These are phyloP conservation scores for Arctium lappa DNA, from an alignment of 129 eudicot genomes.

Conservation along the genomic window DNA sequence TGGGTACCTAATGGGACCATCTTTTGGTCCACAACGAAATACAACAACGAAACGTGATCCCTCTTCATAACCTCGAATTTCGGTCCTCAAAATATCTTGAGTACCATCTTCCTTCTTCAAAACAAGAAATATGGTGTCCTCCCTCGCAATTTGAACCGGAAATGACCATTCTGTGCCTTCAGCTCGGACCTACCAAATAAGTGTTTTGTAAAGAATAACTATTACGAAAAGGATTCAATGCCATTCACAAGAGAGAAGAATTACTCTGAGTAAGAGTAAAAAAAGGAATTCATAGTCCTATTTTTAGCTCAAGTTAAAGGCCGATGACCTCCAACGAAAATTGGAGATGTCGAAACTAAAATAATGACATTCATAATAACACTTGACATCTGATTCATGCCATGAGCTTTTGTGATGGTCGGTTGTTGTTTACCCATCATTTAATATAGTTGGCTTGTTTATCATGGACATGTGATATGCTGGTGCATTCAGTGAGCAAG, in stretches of 20 bases:
- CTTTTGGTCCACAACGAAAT: slow-evolving; percentile 67
- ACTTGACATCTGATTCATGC: neutral
- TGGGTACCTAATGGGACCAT: slow-evolving; percentile 81
- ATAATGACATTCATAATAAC: neutral
- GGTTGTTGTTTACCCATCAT: neutral
- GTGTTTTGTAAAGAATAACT: neutral
- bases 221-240: neutral
- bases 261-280: neutral
- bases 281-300: neutral
- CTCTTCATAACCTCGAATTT: slow-evolving; percentile 96
- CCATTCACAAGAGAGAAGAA: neutral
- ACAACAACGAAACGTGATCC: slow-evolving; percentile 93
- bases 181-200: slow-evolving; percentile 54
- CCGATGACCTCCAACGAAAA: neutral
- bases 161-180: slow-evolving; percentile 85
- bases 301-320: neutral
- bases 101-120: slow-evolving; percentile 55
- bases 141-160: slow-evolving; percentile 77
- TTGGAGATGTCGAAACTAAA: neutral
- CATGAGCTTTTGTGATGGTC: neutral
- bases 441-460: neutral
- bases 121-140: slow-evolving; percentile 71
- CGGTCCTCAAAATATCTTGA: slow-evolving; percentile 53
- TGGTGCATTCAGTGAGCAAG: neutral
- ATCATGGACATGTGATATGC: neutral